A percentile compares a stretch with the other conserved stretches of the same genome.
Evolutionary conservation across 108 stramenopile species (phyloP).

Genomic region (Pseudonitzschia multistriata): DNA sequence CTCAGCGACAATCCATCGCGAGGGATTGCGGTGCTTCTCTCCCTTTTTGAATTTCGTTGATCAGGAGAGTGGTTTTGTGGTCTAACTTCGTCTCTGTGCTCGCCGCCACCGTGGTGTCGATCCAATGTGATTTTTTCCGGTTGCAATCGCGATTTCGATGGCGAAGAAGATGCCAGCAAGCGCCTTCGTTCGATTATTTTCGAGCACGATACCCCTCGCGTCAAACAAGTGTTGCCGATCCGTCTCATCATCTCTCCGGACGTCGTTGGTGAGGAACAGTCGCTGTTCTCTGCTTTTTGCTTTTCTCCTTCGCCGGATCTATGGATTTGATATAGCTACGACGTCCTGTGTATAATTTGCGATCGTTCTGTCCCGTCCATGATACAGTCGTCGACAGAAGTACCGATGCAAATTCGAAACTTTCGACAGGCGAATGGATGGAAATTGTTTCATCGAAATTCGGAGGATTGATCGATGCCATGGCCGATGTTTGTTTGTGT

Average conservation of each 20-base stretch:
- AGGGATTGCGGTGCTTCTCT: slow-evolving; percentile 8
- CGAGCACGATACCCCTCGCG: not conserved
- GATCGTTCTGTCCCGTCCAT: too few species aligned
- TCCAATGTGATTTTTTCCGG: not conserved
- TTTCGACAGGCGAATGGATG: too few species aligned
- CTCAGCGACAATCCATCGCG: slow-evolving; percentile 40
- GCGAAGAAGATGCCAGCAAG: not conserved
- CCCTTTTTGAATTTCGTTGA: too few species aligned
- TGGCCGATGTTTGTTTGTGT: too few species aligned
- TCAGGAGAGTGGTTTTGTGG: too few species aligned
- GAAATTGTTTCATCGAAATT: too few species aligned
- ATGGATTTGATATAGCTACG: not conserved
- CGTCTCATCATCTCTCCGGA: not conserved
- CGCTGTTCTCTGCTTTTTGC: not conserved
- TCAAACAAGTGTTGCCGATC: not conserved
- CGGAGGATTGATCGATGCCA: too few species aligned
- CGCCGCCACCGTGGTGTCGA: not conserved
- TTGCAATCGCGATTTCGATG: not conserved
- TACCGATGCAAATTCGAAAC: too few species aligned
- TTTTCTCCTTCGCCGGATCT: not conserved
- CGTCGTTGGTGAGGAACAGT: not conserved
- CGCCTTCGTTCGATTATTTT: not conserved
- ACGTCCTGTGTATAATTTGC: too few species aligned
- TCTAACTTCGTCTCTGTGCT: not conserved
- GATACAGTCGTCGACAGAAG: too few species aligned